phyloP scores from a whole-genome alignment of 768 basidiomycete genomes.

The Russula vinacea region DNA sequence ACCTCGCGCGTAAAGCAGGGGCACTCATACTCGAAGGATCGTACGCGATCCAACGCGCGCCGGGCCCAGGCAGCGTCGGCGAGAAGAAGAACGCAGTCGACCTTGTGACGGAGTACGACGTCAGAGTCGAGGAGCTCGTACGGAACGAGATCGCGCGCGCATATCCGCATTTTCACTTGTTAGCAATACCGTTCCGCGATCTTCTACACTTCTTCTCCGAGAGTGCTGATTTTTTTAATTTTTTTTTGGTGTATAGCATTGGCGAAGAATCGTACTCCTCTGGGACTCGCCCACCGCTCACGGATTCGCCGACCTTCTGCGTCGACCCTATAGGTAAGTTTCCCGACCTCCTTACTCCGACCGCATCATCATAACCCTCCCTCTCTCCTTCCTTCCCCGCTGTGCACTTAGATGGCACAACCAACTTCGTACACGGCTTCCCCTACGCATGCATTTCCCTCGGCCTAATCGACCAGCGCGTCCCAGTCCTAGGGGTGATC shows the following conservation, averaged over 20 bases:
- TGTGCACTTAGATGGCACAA: conserved; percentile 64
- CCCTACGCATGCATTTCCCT: conserved; percentile 89
- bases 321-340: conserved; percentile 86
- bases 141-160: conserved; percentile 57
- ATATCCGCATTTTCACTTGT: conserved; percentile 85
- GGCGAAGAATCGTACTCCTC: conserved; percentile 91
- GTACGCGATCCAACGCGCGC: conserved; percentile 58
- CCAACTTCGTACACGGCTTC: conserved; percentile 83
- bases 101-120: conserved; percentile 93
- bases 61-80: conserved; percentile 50
- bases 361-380: conserved; percentile 37
- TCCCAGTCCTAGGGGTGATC: conserved; percentile 49
- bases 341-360: neutral
- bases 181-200: neutral
- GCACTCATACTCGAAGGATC: conserved; percentile 74
- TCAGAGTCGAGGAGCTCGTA: conserved; percentile 84
- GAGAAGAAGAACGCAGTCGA: conserved; percentile 96
- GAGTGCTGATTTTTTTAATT: neutral
- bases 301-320: conserved; percentile 91
- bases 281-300: conserved; percentile 64
- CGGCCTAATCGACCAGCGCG: conserved; percentile 77
- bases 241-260: conserved; percentile 50
- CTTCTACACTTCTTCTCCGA: neutral
- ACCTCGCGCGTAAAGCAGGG: conserved; percentile 74
- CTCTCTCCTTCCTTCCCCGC: conserved; percentile 32